phyloP scores from a whole-genome alignment of 768 basidiomycete species.

The Naematelia encephala region DNA sequence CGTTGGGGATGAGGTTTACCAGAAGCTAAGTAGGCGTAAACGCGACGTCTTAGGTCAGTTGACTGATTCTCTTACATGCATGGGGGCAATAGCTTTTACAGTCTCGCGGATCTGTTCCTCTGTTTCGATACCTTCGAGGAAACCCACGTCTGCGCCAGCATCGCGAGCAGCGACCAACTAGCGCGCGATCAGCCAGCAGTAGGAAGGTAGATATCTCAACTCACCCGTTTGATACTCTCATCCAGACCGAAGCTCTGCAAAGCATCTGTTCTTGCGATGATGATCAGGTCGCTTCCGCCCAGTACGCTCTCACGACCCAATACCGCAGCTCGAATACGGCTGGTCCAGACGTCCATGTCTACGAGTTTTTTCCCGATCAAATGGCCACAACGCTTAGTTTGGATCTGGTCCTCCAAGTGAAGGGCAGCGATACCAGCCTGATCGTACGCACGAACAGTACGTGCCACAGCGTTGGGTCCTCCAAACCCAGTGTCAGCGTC shows the following conservation, averaged over 20 bases:
- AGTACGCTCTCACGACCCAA: no score
- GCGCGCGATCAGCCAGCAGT: no score
- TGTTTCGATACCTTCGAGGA: conserved; percentile 73
- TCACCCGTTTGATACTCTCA: conserved; percentile 64
- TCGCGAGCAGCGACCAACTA: conserved; percentile 61
- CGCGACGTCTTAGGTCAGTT: no score
- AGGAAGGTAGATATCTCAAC: no score
- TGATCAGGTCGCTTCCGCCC: no score
- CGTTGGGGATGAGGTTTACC: conserved; percentile 75
- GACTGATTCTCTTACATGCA: conserved; percentile 58
- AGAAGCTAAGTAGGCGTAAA: conserved; percentile 55
- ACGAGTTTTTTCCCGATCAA: conserved; percentile 78
- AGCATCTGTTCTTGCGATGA: conserved; percentile 73
- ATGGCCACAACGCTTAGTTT: conserved; percentile 77
- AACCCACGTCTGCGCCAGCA: conserved; percentile 74
- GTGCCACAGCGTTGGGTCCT: conserved; percentile 53
- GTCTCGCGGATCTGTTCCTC: conserved; percentile 64
- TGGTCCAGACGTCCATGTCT: conserved; percentile 70
- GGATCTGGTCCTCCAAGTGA: conserved; percentile 79
- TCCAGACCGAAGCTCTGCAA: conserved; percentile 77
- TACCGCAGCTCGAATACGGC: no score
- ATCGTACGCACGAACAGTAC: conserved; percentile 69
- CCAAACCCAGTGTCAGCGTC: conserved; percentile 73
- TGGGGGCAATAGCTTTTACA: conserved; percentile 66
- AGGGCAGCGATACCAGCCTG: conserved; percentile 68